Conservation (phyloP, 2,329 filamentous ascomycete genomes). For the Rhytidhysteron rufulum region DNA sequence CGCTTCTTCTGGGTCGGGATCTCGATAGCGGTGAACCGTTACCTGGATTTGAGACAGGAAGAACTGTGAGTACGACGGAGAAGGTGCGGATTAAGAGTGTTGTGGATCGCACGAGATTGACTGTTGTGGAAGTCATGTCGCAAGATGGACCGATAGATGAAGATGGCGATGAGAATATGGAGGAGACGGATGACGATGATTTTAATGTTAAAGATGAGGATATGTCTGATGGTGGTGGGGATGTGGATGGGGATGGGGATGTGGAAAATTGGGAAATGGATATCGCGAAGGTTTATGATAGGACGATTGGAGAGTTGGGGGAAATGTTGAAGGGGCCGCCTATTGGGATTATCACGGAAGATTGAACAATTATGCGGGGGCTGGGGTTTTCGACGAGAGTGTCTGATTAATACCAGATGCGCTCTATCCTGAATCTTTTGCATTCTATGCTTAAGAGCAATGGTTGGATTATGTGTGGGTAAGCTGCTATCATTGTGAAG, state of each 20-base stretch:
- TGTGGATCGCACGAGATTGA: slow-evolving; percentile 69
- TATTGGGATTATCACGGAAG: slow-evolving; percentile 47
- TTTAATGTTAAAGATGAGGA: slow-evolving; percentile 27
- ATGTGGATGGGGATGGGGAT: slow-evolving; percentile 48
- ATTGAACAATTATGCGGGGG: slow-evolving; percentile 11
- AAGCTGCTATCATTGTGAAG: too few species aligned
- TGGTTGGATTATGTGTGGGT: too few species aligned
- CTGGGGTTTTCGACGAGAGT: too few species aligned
- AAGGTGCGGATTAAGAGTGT: slow-evolving; percentile 83
- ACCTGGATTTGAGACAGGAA: slow-evolving; percentile 64
- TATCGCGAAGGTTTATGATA: slow-evolving; percentile 73
- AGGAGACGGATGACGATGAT: slow-evolving; percentile 37
- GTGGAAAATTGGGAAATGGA: slow-evolving; percentile 57
- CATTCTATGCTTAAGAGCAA: too few species aligned
- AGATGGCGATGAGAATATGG: slow-evolving; percentile 22
- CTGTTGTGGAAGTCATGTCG: slow-evolving; percentile 66
- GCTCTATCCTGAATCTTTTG: too few species aligned
- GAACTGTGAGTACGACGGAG: slow-evolving; percentile 71
- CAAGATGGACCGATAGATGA: slow-evolving; percentile 44
- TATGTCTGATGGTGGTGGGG: slow-evolving; percentile 35
- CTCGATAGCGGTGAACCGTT: slow-evolving; percentile 61
- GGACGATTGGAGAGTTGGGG: slow-evolving; percentile 71
- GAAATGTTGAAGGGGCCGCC: slow-evolving; percentile 56
- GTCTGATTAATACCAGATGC: too few species aligned
- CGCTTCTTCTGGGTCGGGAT: slow-evolving; percentile 66